Evolutionary conservation across 1,284 basidiomycete species (phyloP), one percentile per base, ranked within the genome.

Genomic region (Rhodotorula sp.): DNA sequence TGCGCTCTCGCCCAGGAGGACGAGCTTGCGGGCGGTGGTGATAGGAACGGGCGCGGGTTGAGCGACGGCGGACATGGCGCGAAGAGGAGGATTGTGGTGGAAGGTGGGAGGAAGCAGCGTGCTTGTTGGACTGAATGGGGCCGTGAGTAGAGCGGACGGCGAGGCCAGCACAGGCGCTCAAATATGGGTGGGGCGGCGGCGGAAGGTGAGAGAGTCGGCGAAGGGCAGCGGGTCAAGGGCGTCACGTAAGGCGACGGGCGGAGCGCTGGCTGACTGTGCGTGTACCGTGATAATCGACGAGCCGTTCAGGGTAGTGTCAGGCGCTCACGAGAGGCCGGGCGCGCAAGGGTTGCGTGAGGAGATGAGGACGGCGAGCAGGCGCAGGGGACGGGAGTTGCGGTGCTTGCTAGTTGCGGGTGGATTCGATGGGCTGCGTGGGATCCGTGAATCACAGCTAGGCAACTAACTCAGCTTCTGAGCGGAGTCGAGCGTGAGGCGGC

Each of bases 1-100:
- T 66, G 96, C 95, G 69, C 94, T 93, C 84, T 99, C 96, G 76
- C 95, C 92, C 40, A 69, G 68, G 20, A 69, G 65, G 24, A 62
- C 75, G 46, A 51, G 66, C 64, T 78, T 72, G 64, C 76, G 44
- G 20, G 71, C 66, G 61, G 76, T 59, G 57, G 76, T 66, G 70
- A 74, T 59, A 69, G 74, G 62, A 68, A 72, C 55, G 69, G 64
- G 31, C 0, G 52, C 65, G 18, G 60, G 37, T 22, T 18, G 63
- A 20, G 67, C 67, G 51, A 40, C 5, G 15, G 54, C 30, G 34
- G 77, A 66, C 31, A 55, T 55, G 53, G 31, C 9, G 40, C 4
- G 34, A 13, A 44, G 59, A 55, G 34, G 80, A 79, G 79, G 80
- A 80, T 52, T 34, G 34, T 34, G 34, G 50, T 68, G 22, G 83